Base-by-base conservation (phyloP, 768 basidiomycete genomes). In the Megacollybia marginata region DNA sequence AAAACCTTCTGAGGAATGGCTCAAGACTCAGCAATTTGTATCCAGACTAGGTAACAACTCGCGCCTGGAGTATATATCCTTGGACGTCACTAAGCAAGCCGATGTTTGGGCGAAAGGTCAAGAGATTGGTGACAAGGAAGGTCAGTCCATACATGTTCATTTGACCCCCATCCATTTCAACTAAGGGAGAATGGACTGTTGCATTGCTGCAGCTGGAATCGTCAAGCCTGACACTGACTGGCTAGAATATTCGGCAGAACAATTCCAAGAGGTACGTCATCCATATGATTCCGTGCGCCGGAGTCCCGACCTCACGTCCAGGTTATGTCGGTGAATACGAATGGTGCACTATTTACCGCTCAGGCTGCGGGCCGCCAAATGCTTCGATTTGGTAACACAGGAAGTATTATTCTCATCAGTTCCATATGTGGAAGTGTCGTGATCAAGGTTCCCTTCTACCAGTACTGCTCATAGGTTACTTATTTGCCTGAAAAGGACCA, bases 191-290 rank as follows among this genome's bases (percentile, higher is more conserved):
- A n/a, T n/a, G n/a, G n/a, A n/a, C 58, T 66, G 80, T 15, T 83
- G 82, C 53, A 61, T 85, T 44, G 83, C 83, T 1, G 80, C 80
- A 18, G 85, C 85, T 28, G 85, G 84, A 8, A 75, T 86, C 43
- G 55, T 82, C 56, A 66, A 65, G 34, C 54, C 57, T 1, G 59
- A 72, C 44, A 72, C 55, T 20, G 74, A 75, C 20, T 80, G 79
- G 48, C 58, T 83, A 57, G 76, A 83, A 33, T 83, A 80, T 56
- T 67, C 76, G 4, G 80, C 64, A 10, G 66, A 72, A 33, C 70
- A 80, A 46, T 85, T 82, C 54, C 63, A 70, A 52, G 75, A 83
- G 60, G 82, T 80, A 44, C 44, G n/a, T 55, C 9, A n/a, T n/a
- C n/a, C n/a, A 3, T 8, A 13, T n/a, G n/a, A n/a, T n/a, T n/a